Evolutionary conservation across 352 stramenopile genomes (phyloP).

Genomic region (Globisporangium yorkense): DNA sequence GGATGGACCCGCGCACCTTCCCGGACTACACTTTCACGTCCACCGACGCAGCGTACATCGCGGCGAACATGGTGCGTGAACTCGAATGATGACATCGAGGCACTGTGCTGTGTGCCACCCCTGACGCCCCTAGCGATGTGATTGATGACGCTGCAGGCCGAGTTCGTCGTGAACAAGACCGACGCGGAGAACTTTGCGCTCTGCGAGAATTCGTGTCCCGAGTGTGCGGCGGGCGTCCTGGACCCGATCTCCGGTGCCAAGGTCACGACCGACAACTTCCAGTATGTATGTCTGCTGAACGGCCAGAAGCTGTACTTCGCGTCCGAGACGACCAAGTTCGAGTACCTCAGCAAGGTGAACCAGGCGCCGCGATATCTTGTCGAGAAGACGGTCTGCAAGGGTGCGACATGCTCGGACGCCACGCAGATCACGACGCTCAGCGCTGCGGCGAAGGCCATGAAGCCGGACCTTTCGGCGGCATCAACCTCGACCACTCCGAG

Average conservation of each 20-base stretch:
- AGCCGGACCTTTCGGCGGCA: constrained; percentile 15
- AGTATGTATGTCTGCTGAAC: constrained; percentile 65
- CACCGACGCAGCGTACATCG: constrained; percentile 68
- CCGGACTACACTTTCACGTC: constrained; percentile 40
- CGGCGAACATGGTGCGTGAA: constrained; percentile 58
- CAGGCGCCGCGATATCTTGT: constrained; percentile 43
- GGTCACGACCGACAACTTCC: constrained; percentile 52
- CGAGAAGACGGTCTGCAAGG: constrained; percentile 45
- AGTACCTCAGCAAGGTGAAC: constrained; percentile 61
- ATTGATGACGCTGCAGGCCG: constrained; percentile 16
- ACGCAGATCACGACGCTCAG: constrained; percentile 53
- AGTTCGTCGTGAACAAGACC: constrained; percentile 45
- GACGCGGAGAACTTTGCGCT: constrained; percentile 26
- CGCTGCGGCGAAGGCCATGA: constrained; percentile 33
- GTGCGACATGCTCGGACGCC: constrained; percentile 46
- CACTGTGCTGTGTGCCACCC: not conserved
- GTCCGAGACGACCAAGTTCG: constrained; percentile 53
- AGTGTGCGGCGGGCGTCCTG: constrained; percentile 40
- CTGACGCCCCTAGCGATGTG: not conserved
- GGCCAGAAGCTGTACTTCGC: constrained; percentile 86
- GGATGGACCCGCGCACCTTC: constrained; percentile 55
- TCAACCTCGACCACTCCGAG: constrained; percentile 15
- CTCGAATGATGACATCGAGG: not conserved
- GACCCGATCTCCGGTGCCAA: constrained; percentile 58
- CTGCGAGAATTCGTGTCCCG: constrained; percentile 31